These are phyloP conservation scores for Pythium utonaiense DNA, from an alignment of 352 stramenopile genomes.

Conservation along the genomic window DNA sequence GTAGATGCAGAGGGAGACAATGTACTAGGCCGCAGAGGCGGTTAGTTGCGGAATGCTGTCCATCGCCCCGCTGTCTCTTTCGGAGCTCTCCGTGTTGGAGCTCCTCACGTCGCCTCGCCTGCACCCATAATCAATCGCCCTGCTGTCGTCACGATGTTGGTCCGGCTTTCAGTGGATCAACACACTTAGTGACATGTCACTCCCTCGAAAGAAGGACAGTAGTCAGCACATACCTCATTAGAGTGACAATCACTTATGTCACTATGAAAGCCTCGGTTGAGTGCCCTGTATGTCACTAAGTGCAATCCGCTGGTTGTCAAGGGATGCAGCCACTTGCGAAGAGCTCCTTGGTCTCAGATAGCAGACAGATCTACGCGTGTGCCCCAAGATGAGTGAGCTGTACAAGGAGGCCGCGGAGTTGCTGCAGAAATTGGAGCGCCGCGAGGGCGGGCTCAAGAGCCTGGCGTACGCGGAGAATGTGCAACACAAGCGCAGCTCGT, in stretches of 20 bases:
- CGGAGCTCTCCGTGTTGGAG: neutral
- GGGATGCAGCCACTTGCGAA: neutral
- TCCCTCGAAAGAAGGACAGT: neutral
- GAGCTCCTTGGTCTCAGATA: neutral
- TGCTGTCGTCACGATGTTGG: neutral
- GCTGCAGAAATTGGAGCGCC: conserved; percentile 74
- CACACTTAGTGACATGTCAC: neutral
- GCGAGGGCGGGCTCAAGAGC: conserved; percentile 80
- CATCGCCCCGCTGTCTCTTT: neutral
- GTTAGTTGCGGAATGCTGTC: conserved; percentile 16
- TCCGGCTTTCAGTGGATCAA: neutral
- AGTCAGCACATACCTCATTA: neutral
- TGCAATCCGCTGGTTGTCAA: conserved; percentile 8
- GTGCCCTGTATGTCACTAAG: conserved; percentile 2
- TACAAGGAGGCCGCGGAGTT: conserved; percentile 79
- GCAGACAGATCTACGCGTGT: neutral
- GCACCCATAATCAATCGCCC: neutral
- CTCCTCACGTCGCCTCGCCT: neutral
- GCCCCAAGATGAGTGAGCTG: conserved; percentile 66
- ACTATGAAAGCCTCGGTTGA: neutral
- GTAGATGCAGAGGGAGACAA: neutral
- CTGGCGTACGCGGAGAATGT: conserved; percentile 80
- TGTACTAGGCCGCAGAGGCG: neutral
- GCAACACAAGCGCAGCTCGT: conserved; percentile 85
- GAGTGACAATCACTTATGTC: neutral